Base-by-base conservation (phyloP, 2,329 filamentous ascomycete species). In the Xylariaceae sp. region DNA sequence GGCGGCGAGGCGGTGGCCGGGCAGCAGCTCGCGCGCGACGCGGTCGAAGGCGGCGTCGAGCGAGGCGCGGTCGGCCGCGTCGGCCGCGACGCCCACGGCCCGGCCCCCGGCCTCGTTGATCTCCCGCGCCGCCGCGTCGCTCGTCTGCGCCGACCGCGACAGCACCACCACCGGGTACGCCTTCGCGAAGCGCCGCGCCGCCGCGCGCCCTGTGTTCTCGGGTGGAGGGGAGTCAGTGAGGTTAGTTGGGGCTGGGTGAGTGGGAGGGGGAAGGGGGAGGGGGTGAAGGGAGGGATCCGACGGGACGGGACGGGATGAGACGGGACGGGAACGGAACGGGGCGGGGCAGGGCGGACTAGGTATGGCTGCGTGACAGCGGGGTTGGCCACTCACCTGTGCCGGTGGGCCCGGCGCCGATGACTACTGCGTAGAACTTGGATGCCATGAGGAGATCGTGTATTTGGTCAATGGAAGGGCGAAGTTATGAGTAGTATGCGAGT, bases 151-250 rank as follows among this genome's bases (percentile, higher is more conserved):
- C 12, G 67, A 76, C 31, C 84, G 78, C 8, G 84, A 77, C 8
- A 90, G 72, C 2, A 89, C 65, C 2, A 83, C 80, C 2, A 90
- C 80, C 0, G 82, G 75, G 51, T 90, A 92, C 5, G 68, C 50
- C 40, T 75, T 59, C 13, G 75, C 69, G 53, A 82, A 81, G 35
- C 67, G 68, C 27, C 71, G 59, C 9, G 77, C 77, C 5, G 65
- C 55, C 2, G 69, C 58, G 11, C 63, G 55, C 42, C 68, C 67
- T 67, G 21, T 22, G 17, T 13, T 13, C 18, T 17, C 5, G 8
- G 10, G 19, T 21, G 3, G 21, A 13, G 10, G n/a, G n/a, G 12
- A 15, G 30, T 14, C 3, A n/a, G 11, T 11, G n/a, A n/a, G n/a
- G n/a, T n/a, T n/a, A n/a, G n/a, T n/a, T n/a, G n/a, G n/a, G n/a